A percentile compares a stretch with the other conserved stretches of the same genome.
These are phyloP conservation scores for Hypoxylon sp. DNA, from an alignment of 2,329 filamentous ascomycete genomes.

Conservation along the genomic window DNA sequence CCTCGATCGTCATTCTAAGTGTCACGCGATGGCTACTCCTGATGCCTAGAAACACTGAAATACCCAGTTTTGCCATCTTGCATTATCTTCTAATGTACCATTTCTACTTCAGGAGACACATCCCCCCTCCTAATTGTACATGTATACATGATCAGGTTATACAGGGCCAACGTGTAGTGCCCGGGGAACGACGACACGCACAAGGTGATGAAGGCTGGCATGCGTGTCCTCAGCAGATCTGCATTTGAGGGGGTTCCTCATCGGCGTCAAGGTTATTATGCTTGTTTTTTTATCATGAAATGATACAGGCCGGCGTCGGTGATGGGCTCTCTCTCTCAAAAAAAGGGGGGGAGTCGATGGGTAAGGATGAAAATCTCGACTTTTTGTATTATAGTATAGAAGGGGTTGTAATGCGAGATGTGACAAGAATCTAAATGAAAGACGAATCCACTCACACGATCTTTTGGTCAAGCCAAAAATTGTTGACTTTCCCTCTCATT, in stretches of 20 bases:
- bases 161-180: slow-evolving; percentile 1
- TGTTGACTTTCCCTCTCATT: too few relatives aligned
- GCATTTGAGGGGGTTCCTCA: slow-evolving; percentile 17
- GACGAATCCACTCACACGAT: too few relatives aligned
- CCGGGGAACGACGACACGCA: slow-evolving; percentile 2
- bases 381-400: slow-evolving; percentile 39
- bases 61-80: slow-evolving; percentile 7
- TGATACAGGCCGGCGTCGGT: slow-evolving; percentile 28
- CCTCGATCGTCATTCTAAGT: slow-evolving; percentile 20
- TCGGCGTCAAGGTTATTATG: slow-evolving; percentile 38
- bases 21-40: neutral
- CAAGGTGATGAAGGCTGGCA: slow-evolving; percentile 14
- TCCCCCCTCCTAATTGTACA: slow-evolving; percentile 16
- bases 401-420: slow-evolving; percentile 14
- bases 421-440: slow-evolving; percentile 1
- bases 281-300: slow-evolving; percentile 25
- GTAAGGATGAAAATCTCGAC: slow-evolving; percentile 42
- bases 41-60: neutral
- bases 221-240: slow-evolving; percentile 11
- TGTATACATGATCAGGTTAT: slow-evolving; percentile 15
- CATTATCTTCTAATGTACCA: slow-evolving; percentile 27
- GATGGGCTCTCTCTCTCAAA: slow-evolving; percentile 22
- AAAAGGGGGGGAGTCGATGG: slow-evolving; percentile 16
- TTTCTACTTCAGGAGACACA: slow-evolving; percentile 14
- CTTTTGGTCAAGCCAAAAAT: too few relatives aligned